phyloP scores from a whole-genome alignment of 768 basidiomycete genomes.

The Leccinum longicurvipes region DNA sequence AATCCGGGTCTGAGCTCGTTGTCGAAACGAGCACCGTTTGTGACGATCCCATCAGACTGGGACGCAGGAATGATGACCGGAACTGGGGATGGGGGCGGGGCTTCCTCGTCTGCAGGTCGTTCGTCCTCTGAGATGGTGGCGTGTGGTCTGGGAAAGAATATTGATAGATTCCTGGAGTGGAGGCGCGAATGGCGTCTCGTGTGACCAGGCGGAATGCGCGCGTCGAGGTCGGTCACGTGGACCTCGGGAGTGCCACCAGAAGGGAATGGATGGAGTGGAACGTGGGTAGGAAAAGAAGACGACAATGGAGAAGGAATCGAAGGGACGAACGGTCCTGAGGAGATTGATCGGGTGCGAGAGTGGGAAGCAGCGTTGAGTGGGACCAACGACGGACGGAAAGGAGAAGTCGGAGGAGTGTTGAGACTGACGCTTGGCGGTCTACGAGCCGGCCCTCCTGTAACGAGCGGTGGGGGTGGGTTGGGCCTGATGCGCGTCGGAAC shows the following conservation, averaged over 20 bases:
- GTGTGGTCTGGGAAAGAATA: conserved; percentile 80
- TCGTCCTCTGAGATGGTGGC: conserved; percentile 69
- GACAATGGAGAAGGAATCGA: conserved; percentile 27
- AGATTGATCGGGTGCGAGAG: conserved; percentile 33
- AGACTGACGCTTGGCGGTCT: conserved; percentile 23
- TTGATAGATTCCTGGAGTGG: conserved; percentile 87
- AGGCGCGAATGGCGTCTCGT: conserved; percentile 61
- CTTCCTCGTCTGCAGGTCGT: conserved; percentile 41
- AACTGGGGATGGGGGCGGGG: conserved; percentile 46
- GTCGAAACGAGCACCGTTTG: conserved; percentile 28
- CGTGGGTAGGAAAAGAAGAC: conserved; percentile 25
- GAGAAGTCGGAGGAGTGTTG: conserved; percentile 30
- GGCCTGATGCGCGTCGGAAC: conserved; percentile 20
- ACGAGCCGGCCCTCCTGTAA: conserved; percentile 25
- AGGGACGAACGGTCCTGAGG: conserved; percentile 29
- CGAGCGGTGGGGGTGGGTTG: conserved; percentile 22
- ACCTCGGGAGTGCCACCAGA: conserved; percentile 19
- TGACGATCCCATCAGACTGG: conserved; percentile 29
- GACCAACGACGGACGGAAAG: conserved; percentile 28
- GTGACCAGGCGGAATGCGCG: conserved; percentile 23
- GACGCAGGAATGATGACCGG: conserved; percentile 41
- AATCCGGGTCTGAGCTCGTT: conserved; percentile 52
- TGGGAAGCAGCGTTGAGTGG: conserved; percentile 11
- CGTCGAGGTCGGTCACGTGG: conserved; percentile 13
- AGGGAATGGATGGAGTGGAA: conserved; percentile 26